Base-by-base conservation (phyloP, 352 stramenopile species). In the Thalassiosira exigua region DNA sequence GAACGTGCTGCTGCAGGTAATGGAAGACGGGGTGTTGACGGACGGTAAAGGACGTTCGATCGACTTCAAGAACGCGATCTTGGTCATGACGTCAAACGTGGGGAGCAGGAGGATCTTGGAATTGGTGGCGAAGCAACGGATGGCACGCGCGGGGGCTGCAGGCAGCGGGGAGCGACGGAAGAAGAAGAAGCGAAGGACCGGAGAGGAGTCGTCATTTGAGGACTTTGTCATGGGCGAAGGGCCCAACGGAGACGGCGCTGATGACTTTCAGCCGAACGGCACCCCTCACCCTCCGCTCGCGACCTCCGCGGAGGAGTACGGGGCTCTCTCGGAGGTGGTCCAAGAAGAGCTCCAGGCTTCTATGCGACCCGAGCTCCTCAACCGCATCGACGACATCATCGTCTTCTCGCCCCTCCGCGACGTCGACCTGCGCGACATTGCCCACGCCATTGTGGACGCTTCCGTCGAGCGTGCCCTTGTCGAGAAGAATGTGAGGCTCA, bases 81-180 rank as follows among this genome's bases (percentile, higher is more conserved):
- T 99, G 53, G 98, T 99, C 53, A 96, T 99, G 76, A 99, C 97
- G n/a, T 97, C 92, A 26, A 99, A 99, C 77, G 76, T 99, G 36
- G 97, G 97, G 54, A 98, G 93, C 57, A 88, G 95, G 17, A 90
- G 95, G 50, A 96, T 96, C 71, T 51, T 92, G 12, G 79, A 92
- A 48, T 54, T 93, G 32, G 71, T 73, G 0, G 57, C 67, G 11
- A 60, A 73, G 24, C 60, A 79, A 51, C 67, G 42, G 36, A 7
- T 81, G 17, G 58, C 73, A 19, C 56, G 52, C 39, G 50, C 48
- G 19, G 73, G 54, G 54, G 72, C 54, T 66, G 67, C 17, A 11
- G 52, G 51, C 44, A 52, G 56, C 7, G 22, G 36, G 5, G 22
- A 56, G 52, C 19, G 30, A 22, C 26, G 52, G 32, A 67, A 58